Percentiles rank a stretch among this genome's conserved stretches.
phyloP scores from a whole-genome alignment of 2,329 filamentous ascomycete genomes.

The Zopfia rhizophila region DNA sequence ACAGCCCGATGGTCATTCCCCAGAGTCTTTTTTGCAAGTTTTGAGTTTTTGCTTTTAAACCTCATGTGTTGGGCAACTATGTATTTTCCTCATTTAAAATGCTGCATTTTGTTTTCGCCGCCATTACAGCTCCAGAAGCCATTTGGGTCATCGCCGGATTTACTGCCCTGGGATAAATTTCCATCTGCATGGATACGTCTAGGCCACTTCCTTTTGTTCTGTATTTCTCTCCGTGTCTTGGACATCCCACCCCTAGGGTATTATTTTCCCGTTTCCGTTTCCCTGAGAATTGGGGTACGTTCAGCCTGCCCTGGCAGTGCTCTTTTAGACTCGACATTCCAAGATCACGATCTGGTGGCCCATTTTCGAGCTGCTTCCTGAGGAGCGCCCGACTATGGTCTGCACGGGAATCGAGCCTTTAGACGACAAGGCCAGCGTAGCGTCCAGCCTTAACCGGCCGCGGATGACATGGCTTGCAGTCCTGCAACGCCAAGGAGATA shows the following conservation, averaged over 20 bases:
- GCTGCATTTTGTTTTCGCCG: constrained; percentile 29
- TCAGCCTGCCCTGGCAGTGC: constrained; percentile 35
- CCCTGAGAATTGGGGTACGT: constrained; percentile 20
- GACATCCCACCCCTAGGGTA: constrained; percentile 4
- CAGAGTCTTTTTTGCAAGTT: constrained; percentile 31
- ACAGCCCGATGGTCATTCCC: constrained; percentile 52
- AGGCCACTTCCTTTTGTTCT: constrained; percentile 37
- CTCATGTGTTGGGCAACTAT: constrained; percentile 39
- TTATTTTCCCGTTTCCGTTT: constrained; percentile 10
- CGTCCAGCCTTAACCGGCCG: constrained; percentile 26
- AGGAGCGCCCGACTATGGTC: constrained; percentile 39
- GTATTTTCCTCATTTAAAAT: constrained; percentile 37
- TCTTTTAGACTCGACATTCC: constrained; percentile 40
- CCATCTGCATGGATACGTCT: constrained; percentile 26
- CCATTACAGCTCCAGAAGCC: constrained; percentile 40
- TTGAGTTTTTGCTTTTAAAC: constrained; percentile 27
- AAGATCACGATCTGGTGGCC: constrained; percentile 28
- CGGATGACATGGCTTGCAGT: constrained; percentile 20
- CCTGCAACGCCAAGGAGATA: constrained; percentile 29
- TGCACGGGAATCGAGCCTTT: constrained; percentile 33
- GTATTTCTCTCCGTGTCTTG: constrained; percentile 16
- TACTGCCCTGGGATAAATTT: constrained; percentile 22
- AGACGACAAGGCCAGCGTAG: constrained; percentile 30
- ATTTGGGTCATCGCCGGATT: constrained; percentile 34
- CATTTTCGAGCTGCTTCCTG: constrained; percentile 39